Evolutionary conservation across 2,329 filamentous ascomycete species (phyloP).

Genomic region (Aspergillus brunneoviolaceus): DNA sequence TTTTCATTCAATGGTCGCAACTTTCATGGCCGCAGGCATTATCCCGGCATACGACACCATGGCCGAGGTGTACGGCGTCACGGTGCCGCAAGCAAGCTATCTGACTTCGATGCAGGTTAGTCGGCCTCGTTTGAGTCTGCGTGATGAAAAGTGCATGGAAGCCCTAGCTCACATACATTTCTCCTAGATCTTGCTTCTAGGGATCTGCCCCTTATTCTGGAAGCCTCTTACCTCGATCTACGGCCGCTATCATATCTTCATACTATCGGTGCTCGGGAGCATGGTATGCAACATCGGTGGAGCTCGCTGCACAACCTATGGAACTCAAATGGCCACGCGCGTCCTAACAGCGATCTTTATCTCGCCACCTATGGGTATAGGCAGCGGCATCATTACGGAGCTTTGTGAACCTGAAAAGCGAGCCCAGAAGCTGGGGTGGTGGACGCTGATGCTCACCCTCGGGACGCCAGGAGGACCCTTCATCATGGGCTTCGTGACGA

Average conservation of each 20-base stretch:
- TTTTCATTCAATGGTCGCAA: slow-evolving; percentile 55
- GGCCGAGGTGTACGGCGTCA: slow-evolving; percentile 49
- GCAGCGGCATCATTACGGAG: slow-evolving; percentile 55
- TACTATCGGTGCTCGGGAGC: slow-evolving; percentile 50
- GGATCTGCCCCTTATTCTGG: slow-evolving; percentile 55
- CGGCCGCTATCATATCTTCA: slow-evolving; percentile 54
- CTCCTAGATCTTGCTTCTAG: slow-evolving; percentile 51
- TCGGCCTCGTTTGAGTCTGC: neutral
- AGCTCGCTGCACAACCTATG: slow-evolving; percentile 49
- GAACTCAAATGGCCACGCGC: slow-evolving; percentile 50
- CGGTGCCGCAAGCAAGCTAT: slow-evolving; percentile 51
- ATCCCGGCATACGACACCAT: slow-evolving; percentile 55
- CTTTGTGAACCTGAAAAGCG: slow-evolving; percentile 54
- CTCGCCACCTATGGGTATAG: slow-evolving; percentile 51
- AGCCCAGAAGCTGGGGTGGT: slow-evolving; percentile 54
- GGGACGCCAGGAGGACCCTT: slow-evolving; percentile 44
- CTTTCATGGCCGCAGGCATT: slow-evolving; percentile 53
- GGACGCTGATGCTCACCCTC: slow-evolving; percentile 52
- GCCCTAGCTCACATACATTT: neutral
- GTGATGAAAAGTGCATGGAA: too few relatives aligned
- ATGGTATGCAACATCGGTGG: slow-evolving; percentile 54
- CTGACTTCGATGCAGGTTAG: slow-evolving; percentile 50
- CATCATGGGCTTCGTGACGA: slow-evolving; percentile 43
- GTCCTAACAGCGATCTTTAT: slow-evolving; percentile 55
- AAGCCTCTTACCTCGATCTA: slow-evolving; percentile 53